Base-by-base conservation (phyloP, 2,329 filamentous ascomycete species). In the Botrytis fabae region DNA sequence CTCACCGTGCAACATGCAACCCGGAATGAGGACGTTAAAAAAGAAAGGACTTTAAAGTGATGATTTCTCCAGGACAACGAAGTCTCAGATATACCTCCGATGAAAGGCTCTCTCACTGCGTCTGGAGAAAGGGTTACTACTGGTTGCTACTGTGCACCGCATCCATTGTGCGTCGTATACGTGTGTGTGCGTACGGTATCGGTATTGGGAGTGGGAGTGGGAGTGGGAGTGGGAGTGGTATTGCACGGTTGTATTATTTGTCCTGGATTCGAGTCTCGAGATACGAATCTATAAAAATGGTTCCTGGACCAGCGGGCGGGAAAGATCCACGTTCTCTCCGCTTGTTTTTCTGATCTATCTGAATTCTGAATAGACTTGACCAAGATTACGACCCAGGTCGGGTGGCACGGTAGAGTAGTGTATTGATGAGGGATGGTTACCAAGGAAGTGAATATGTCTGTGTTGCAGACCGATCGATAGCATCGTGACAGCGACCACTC, bases 71-170 rank as follows among this genome's bases (percentile, higher is more conserved):
- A 22, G 59, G 22, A 61, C 59, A 61, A 66, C 44, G 22, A 38
- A n/a, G 63, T 51, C 63, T 66, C 63, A 66, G 46, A 28, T 54
- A 40, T 66, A 54, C 64, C 54, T 54, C 64, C 64, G 46, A 66
- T 54, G 46, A 66, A 54, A 54, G 32, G 4, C 64, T 66, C 64
- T 66, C n/a, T 66, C 64, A 40, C 46, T 20, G 8, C 35, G 59
- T 40, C 59, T 40, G 59, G 22, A 25, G n/a, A 66, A 66, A 54
- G 46, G 61, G 51, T 28, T 57, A 54, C 48, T 54, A 40, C 64
- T 46, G 64, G 51, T 57, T 57, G 64, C 28, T 28, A 2, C 22
- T 28, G 32, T n/a, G 62, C 40, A 66, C 46, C 3, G 64, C 32
- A 66, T 66, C 2, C 48, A n/a, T n/a, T n/a, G 48, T n/a, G 25